A percentile compares a stretch with the other conserved stretches of the same genome.
These are phyloP conservation scores for Colletotrichum sp. DNA, from an alignment of 2,329 filamentous ascomycete genomes.

Conservation along the genomic window DNA sequence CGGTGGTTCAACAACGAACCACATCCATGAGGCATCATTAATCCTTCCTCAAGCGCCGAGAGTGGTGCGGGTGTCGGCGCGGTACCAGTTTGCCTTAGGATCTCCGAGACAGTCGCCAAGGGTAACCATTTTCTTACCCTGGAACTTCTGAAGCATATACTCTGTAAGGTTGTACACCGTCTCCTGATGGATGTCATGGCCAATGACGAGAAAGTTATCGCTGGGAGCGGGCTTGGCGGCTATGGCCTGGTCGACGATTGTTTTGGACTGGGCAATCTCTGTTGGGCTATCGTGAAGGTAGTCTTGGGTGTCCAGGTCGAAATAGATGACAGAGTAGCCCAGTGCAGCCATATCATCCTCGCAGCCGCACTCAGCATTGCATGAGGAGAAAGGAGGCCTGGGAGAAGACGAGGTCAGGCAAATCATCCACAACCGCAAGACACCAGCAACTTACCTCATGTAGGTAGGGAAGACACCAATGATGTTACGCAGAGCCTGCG, in stretches of 20 bases:
- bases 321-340: conserved; percentile 41
- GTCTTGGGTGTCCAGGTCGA: conserved; percentile 40
- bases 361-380: conserved; percentile 26
- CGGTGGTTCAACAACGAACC: background rate
- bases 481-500: conserved; percentile 53
- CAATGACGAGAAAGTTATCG: conserved; percentile 26
- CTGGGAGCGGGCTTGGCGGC: conserved; percentile 29
- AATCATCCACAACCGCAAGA: background rate
- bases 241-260: conserved; percentile 38
- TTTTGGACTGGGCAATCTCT: conserved; percentile 37
- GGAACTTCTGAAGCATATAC: conserved; percentile 39
- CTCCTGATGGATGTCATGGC: conserved; percentile 48
- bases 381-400: conserved; percentile 48
- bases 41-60: background rate
- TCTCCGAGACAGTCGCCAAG: conserved; percentile 57
- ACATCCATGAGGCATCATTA: background rate
- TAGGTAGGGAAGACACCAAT: conserved; percentile 60
- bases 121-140: conserved; percentile 46
- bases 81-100: conserved; percentile 52
- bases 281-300: conserved; percentile 33
- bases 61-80: conserved; percentile 23
- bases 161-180: conserved; percentile 43
- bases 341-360: conserved; percentile 27
- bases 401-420: background rate
- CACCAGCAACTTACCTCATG: conserved; percentile 35